These are phyloP conservation scores for Microstegium vimineum DNA, from an alignment of 176 grass and related monocot genomes.

Conservation along the genomic window DNA sequence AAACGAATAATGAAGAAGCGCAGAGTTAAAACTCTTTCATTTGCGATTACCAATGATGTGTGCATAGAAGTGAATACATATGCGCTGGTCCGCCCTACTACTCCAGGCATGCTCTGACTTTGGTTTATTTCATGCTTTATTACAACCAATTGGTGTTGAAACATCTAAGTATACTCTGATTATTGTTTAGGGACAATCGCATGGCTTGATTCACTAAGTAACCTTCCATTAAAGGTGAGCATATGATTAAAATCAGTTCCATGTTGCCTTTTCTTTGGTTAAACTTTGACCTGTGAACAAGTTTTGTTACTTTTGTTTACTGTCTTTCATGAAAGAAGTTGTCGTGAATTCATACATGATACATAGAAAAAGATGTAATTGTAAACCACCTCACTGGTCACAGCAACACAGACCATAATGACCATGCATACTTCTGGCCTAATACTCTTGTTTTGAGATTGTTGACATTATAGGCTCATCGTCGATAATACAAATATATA, in stretches of 20 bases:
- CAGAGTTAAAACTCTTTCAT: constrained; percentile 83
- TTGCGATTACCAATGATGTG: constrained; percentile 76
- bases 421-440: neutral
- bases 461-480: neutral
- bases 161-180: constrained; percentile 10
- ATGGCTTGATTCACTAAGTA: constrained; percentile 93
- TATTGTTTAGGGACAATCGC: constrained; percentile 54
- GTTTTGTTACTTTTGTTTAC: neutral
- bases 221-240: constrained; percentile 86
- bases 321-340: constrained; percentile 1
- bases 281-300: neutral
- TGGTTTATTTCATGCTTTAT: constrained; percentile 16
- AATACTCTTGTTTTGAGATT: neutral
- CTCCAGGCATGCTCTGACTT: constrained; percentile 53
- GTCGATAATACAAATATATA: neutral
- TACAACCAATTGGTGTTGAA: constrained; percentile 1
- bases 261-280: neutral
- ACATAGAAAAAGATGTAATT: neutral
- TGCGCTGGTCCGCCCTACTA: constrained; percentile 71
- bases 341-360: neutral
- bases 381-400: neutral
- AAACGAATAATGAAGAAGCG: constrained; percentile 90
- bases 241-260: constrained; percentile 3
- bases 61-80: constrained; percentile 93
- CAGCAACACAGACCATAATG: neutral